Evolutionary conservation across 2,329 filamentous ascomycete genomes (phyloP).

Genomic region (Phaeosphaeriaceae sp.): DNA sequence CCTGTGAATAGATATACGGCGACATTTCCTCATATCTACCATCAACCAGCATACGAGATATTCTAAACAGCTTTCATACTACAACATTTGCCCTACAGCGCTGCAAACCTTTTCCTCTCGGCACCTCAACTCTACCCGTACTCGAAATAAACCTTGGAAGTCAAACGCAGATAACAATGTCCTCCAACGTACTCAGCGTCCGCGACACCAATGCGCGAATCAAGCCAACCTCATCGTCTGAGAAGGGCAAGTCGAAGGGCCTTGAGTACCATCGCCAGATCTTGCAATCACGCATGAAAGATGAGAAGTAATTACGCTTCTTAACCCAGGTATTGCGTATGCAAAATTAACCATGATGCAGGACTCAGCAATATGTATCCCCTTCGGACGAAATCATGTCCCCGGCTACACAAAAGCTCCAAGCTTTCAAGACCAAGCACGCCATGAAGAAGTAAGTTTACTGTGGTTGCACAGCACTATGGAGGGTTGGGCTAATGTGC

Average conservation of each 20-base stretch:
- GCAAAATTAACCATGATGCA: conserved; percentile 31
- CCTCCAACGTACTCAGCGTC: conserved; percentile 65
- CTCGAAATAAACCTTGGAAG: neutral
- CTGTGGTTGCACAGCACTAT: too few relatives aligned
- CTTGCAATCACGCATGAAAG: conserved; percentile 73
- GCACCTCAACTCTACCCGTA: neutral
- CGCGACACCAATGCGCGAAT: conserved; percentile 68
- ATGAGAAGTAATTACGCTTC: conserved; percentile 61
- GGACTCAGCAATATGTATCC: conserved; percentile 70
- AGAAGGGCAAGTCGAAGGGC: conserved; percentile 48
- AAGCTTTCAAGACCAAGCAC: conserved; percentile 79
- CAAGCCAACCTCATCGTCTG: conserved; percentile 30
- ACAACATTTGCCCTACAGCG: neutral
- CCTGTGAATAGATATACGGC: neutral
- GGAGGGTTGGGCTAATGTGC: conserved; percentile 13
- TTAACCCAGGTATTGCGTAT: neutral
- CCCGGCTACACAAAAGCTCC: conserved; percentile 83
- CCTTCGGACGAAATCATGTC: conserved; percentile 91
- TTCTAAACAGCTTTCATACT: neutral
- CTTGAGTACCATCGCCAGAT: conserved; percentile 80
- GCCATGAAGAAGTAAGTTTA: conserved; percentile 69
- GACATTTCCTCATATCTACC: neutral
- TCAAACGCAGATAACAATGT: conserved; percentile 53
- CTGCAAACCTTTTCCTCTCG: neutral
- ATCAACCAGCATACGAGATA: neutral